Evolutionary conservation across 257 asterid species (phyloP).

Genomic region (Solanum habrochaites): DNA sequence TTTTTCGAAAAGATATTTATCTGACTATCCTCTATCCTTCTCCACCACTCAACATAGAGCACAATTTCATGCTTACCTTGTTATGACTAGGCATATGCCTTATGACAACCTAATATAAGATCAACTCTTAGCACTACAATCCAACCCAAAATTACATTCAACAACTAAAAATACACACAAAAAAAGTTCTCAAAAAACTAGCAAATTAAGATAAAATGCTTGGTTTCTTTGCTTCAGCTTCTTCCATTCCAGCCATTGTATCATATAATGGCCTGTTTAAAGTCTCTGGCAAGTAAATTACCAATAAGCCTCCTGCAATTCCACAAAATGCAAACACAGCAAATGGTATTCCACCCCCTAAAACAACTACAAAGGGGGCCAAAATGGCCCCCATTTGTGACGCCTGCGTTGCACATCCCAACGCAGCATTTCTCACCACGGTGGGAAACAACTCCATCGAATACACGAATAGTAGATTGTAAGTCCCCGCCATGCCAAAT

Average conservation of each 20-base stretch:
- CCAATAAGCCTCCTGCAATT: conserved; percentile 52
- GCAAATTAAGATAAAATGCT: background rate
- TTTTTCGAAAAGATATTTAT: background rate
- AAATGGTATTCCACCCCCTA: conserved; percentile 56
- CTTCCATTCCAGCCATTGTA: conserved; percentile 68
- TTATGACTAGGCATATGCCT: background rate
- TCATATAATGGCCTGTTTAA: conserved; percentile 60
- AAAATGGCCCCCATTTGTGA: conserved; percentile 77
- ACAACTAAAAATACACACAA: background rate
- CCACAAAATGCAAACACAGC: conserved; percentile 62
- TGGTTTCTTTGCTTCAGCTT: conserved; percentile 24
- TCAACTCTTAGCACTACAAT: background rate
- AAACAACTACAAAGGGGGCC: conserved; percentile 66
- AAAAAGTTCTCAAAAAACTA: background rate
- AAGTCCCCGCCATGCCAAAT: conserved; percentile 91
- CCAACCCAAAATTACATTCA: background rate
- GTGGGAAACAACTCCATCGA: conserved; percentile 78
- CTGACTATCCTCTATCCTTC: background rate
- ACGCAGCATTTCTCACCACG: conserved; percentile 75
- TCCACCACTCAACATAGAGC: background rate
- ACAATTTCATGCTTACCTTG: background rate
- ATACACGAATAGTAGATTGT: conserved; percentile 62
- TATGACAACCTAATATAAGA: background rate
- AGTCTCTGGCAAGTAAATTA: conserved; percentile 70
- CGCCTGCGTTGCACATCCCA: conserved; percentile 85